Conservation (phyloP, 2,329 filamentous ascomycete species). For the Ploettnerulaceae sp. region DNA sequence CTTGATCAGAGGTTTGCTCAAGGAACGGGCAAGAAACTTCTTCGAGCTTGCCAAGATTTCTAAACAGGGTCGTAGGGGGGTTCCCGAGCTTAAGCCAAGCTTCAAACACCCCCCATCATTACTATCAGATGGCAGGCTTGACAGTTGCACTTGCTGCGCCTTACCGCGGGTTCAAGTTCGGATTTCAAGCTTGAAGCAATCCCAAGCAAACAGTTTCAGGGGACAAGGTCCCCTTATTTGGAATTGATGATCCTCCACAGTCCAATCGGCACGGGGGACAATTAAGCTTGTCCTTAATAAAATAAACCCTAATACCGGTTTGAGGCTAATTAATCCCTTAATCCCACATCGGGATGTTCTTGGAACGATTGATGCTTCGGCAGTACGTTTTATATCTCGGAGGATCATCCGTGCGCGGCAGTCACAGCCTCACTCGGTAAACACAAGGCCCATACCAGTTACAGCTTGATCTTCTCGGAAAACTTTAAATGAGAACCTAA, state of each 20-base stretch:
- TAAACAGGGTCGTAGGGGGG: neutral
- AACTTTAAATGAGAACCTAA: too few species aligned
- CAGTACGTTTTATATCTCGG: slow-evolving; percentile 7
- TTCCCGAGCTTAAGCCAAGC: slow-evolving; percentile 6
- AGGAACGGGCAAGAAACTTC: neutral
- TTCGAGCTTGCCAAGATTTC: slow-evolving; percentile 1
- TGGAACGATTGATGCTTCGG: slow-evolving; percentile 14
- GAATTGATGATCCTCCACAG: too few species aligned
- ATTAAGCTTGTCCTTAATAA: slow-evolving; percentile 1
- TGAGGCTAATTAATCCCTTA: neutral
- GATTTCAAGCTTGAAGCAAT: slow-evolving; percentile 4
- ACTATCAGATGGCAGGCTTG: slow-evolving; percentile 13
- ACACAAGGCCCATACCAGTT: too few species aligned
- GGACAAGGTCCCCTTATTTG: too few species aligned
- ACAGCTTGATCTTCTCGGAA: too few species aligned
- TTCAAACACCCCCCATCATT: slow-evolving; percentile 3
- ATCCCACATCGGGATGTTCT: slow-evolving; percentile 13
- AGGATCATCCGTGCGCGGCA: slow-evolving; percentile 11
- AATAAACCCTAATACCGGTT: neutral
- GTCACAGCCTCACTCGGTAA: slow-evolving; percentile 8
- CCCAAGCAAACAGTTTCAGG: too few species aligned
- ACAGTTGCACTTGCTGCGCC: slow-evolving; percentile 9
- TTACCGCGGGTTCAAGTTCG: neutral
- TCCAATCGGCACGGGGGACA: neutral
- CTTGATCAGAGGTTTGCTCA: slow-evolving; percentile 5